Evolutionary conservation across 1,284 basidiomycete genomes (phyloP).

Genomic region (Sanghuangporus weigelae): DNA sequence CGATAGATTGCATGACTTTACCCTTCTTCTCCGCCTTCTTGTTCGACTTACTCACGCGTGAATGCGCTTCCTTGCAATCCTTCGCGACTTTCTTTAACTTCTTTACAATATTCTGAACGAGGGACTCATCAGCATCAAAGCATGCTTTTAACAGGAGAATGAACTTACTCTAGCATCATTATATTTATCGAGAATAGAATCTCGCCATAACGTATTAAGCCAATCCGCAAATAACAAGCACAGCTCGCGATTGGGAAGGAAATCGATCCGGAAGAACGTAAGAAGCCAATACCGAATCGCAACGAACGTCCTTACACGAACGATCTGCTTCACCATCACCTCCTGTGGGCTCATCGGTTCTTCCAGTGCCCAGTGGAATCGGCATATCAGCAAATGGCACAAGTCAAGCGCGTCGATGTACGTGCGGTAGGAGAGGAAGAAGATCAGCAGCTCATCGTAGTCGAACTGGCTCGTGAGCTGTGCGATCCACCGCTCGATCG

Average conservation of each 20-base stretch:
- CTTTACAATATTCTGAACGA: constrained; percentile 61
- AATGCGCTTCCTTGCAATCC: constrained; percentile 69
- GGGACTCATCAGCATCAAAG: constrained; percentile 1
- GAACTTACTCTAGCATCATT: constrained; percentile 63
- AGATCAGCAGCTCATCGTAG: constrained; percentile 78
- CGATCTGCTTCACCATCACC: constrained; percentile 65
- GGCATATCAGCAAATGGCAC: constrained; percentile 70
- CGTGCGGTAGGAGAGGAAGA: constrained; percentile 84
- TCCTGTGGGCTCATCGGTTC: constrained; percentile 47
- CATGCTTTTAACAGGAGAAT: not conserved
- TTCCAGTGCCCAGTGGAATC: constrained; percentile 83
- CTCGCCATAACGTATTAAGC: constrained; percentile 70
- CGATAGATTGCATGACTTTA: constrained; percentile 16
- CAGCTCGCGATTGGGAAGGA: constrained; percentile 74
- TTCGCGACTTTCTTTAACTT: constrained; percentile 77
- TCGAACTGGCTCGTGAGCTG: constrained; percentile 80
- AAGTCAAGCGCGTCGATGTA: constrained; percentile 75
- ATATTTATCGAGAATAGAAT: constrained; percentile 60
- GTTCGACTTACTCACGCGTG: constrained; percentile 27
- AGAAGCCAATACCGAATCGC: constrained; percentile 83
- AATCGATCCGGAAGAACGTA: constrained; percentile 84
- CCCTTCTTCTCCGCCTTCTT: constrained; percentile 11
- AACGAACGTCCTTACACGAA: constrained; percentile 81
- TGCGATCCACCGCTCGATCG: constrained; percentile 86
- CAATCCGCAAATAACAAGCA: constrained; percentile 66